Percentiles rank a stretch among this genome's conserved stretches.
phyloP scores from a whole-genome alignment of 768 basidiomycete genomes.

The Boletus pseudopeckii region DNA sequence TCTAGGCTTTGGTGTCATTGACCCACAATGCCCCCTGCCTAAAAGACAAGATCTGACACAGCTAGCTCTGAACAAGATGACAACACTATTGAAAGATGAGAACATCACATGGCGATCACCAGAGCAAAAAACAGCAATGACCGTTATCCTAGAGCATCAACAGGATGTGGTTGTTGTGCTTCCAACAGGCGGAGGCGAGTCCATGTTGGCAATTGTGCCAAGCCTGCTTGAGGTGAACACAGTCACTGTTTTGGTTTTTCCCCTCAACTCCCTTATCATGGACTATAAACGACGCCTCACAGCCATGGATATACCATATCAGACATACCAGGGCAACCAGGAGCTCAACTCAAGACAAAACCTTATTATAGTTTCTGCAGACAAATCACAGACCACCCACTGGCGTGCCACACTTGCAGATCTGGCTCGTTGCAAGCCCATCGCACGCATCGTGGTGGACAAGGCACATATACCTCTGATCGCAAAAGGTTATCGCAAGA shows the following conservation, averaged over 20 bases:
- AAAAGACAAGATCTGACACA: not conserved
- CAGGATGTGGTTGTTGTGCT: not conserved
- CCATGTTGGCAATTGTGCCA: not conserved
- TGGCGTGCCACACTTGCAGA: constrained; percentile 11
- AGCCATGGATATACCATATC: not conserved
- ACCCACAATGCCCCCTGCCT: too few species aligned
- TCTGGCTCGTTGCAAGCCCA: not conserved
- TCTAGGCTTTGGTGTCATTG: too few species aligned
- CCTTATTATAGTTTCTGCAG: constrained; percentile 7
- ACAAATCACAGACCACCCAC: not conserved
- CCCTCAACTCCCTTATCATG: not conserved
- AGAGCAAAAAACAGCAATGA: not conserved
- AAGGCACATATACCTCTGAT: constrained; percentile 22
- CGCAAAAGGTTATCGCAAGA: constrained; percentile 6
- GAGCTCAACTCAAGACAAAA: not conserved
- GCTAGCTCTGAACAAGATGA: too few species aligned
- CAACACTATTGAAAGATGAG: not conserved
- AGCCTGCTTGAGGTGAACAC: not conserved
- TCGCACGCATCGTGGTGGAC: constrained; percentile 21
- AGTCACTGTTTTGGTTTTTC: not conserved
- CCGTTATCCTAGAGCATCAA: not conserved
- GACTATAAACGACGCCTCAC: not conserved
- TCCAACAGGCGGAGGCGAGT: not conserved
- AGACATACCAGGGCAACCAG: not conserved
- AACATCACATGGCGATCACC: not conserved